Base-by-base conservation (phyloP, 2,329 filamentous ascomycete species). In the Xylariaceae sp. region DNA sequence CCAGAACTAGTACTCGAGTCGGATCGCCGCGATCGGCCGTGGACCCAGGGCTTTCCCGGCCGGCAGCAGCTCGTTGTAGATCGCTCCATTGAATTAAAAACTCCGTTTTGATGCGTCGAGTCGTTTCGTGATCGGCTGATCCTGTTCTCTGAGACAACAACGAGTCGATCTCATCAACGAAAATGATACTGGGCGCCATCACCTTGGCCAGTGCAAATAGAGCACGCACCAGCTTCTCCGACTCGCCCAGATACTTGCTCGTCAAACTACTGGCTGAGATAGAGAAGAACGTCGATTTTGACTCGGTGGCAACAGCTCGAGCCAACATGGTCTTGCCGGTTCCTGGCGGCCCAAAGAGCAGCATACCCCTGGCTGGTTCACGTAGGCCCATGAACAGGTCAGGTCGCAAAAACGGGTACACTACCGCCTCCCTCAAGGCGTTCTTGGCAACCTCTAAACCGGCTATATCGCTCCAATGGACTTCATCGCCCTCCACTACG, bases 251-350 rank as follows among this genome's bases (percentile, higher is more conserved):
- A 74, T 93, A 99, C 75, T 99, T 99, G 70, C 90, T 95, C 1
- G 93, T 97, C 65, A 99, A 77, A 67, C 90, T 96, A 71, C 91
- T 96, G 13, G 94, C 92, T 4, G 92, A 96, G 58, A 99, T 96
- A 11, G 92, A 95, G 76, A 99, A 97, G 75, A 97, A 99, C 0
- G 95, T 96, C 9, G 91, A 96, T 68, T 87, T 88, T 1, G 90
- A 96, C 74, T 99, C 94, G 0, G 94, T 97, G 1, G 94, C 94
- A 0, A 97, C 93, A 7, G 91, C 92, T 64, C 94, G 85, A 8
- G 94, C 94, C 44, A 99, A 79, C 94, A 99, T 99, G 0, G 94
- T 99, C 75, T 99, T 99, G 55, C 94, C 94, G 0, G 94, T 99
- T n/a, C 94, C 94, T 0, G 94, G 94, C 1, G 94, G 94, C 0